Percentiles rank a stretch among this genome's conserved stretches.
phyloP scores from a whole-genome alignment of 2,329 filamentous ascomycete genomes.

The Colletotrichum sp. region DNA sequence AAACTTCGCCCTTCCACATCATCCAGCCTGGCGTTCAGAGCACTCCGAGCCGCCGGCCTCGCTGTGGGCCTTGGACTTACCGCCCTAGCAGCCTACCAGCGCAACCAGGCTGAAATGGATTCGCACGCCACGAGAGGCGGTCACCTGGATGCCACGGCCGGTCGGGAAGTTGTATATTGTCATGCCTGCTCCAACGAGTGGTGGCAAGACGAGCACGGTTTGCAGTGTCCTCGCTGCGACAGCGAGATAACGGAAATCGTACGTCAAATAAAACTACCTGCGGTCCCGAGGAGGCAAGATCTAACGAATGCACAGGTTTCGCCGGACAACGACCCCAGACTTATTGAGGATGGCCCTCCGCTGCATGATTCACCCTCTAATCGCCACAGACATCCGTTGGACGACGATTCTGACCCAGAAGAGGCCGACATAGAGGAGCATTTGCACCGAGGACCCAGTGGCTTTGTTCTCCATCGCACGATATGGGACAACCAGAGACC shows the following conservation, averaged over 20 bases:
- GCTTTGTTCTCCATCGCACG: slow-evolving; percentile 44
- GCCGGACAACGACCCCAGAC: slow-evolving; percentile 67
- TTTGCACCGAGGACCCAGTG: slow-evolving; percentile 40
- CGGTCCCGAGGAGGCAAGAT: not conserved
- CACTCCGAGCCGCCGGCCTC: slow-evolving; percentile 58
- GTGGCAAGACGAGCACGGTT: slow-evolving; percentile 71
- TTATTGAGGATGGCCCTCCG: slow-evolving; percentile 30
- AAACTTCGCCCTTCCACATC: slow-evolving; percentile 9
- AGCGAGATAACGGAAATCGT: slow-evolving; percentile 89
- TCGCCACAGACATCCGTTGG: slow-evolving; percentile 27
- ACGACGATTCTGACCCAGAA: slow-evolving; percentile 60
- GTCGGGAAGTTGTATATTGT: slow-evolving; percentile 82
- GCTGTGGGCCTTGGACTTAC: slow-evolving; percentile 64
- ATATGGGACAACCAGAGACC: slow-evolving; percentile 27
- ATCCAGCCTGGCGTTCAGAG: slow-evolving; percentile 61
- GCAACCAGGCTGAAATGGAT: slow-evolving; percentile 48
- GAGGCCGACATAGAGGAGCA: slow-evolving; percentile 64
- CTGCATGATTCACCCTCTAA: slow-evolving; percentile 10
- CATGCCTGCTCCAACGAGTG: slow-evolving; percentile 83
- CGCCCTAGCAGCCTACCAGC: slow-evolving; percentile 60
- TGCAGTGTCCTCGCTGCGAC: slow-evolving; percentile 79
- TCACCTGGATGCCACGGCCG: slow-evolving; percentile 55
- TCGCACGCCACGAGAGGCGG: slow-evolving; percentile 28
- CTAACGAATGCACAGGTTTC: slow-evolving; percentile 50
- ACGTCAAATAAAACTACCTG: slow-evolving; percentile 39